A percentile compares a stretch with the other conserved stretches of the same genome.
These are phyloP conservation scores for Gossypium raimondii DNA, from an alignment of 345 rosid species.

Conservation along the genomic window DNA sequence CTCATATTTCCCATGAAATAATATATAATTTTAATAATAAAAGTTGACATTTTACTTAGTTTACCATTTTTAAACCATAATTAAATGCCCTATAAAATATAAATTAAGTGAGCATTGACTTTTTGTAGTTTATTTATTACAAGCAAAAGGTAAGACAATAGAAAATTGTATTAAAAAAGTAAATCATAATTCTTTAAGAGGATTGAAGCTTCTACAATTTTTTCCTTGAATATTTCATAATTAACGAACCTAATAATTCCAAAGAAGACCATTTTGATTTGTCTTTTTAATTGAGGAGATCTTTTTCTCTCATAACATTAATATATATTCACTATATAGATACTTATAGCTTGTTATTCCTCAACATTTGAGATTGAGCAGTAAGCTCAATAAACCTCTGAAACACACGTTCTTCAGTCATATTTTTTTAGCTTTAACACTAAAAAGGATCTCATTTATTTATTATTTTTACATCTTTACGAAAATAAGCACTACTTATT, in stretches of 20 bases:
- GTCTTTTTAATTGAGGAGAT: neutral
- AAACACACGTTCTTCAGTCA: no score
- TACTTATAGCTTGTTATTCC: neutral
- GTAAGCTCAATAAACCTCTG: no score
- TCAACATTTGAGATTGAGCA: no score
- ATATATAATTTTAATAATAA: slow-evolving; percentile 1
- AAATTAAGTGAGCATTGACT: slow-evolving; percentile 20
- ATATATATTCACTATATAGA: neutral
- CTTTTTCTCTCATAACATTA: neutral
- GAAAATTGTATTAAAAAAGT: neutral
- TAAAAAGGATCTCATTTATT: no score
- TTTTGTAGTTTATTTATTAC: neutral
- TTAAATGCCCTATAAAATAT: neutral
- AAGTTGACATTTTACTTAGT: slow-evolving; percentile 16
- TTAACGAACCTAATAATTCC: neutral
- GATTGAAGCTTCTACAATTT: no score
- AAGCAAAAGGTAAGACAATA: neutral
- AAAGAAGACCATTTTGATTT: neutral
- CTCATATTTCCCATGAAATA: slow-evolving; percentile 17
- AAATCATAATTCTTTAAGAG: neutral
- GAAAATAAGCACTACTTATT: no score
- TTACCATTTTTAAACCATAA: slow-evolving; percentile 2
- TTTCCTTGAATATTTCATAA: neutral
- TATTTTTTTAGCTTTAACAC: no score
- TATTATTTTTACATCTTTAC: no score